phyloP scores from a whole-genome alignment of 305 asterid genomes.

The Petunia hybrid region DNA sequence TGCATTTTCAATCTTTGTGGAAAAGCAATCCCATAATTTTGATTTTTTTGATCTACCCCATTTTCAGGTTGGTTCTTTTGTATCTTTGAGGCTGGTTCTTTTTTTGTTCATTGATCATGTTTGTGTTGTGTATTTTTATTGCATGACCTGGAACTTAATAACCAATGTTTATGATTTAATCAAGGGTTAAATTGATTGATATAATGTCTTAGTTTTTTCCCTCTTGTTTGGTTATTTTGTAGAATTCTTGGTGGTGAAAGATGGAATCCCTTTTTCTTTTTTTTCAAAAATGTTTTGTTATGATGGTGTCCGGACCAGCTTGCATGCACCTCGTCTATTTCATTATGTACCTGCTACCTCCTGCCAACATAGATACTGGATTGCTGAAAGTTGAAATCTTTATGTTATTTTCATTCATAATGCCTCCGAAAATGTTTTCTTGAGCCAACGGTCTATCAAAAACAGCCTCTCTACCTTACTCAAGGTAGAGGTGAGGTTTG shows the following conservation, averaged over 20 bases:
- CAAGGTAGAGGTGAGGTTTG: no score
- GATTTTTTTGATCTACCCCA: conserved; percentile 27
- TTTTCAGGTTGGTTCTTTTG: background rate
- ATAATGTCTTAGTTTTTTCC: background rate
- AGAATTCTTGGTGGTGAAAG: background rate
- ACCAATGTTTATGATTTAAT: background rate
- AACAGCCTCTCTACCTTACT: no score
- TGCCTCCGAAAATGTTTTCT: no score
- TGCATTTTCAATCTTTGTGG: conserved; percentile 33
- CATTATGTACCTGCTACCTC: background rate
- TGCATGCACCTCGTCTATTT: background rate
- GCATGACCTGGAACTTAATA: background rate
- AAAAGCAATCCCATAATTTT: conserved; percentile 32
- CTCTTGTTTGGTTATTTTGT: background rate
- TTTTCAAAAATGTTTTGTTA: background rate
- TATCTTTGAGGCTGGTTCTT: background rate
- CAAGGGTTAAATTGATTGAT: background rate
- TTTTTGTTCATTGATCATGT: conserved; percentile 3
- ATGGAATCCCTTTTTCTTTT: background rate
- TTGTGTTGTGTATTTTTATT: background rate
- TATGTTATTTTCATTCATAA: no score
- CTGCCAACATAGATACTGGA: no score
- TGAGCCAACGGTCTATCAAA: no score
- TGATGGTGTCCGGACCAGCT: background rate
- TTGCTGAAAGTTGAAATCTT: no score